Base-by-base conservation (phyloP, 345 rosid genomes). In the Corymbia maculata region DNA sequence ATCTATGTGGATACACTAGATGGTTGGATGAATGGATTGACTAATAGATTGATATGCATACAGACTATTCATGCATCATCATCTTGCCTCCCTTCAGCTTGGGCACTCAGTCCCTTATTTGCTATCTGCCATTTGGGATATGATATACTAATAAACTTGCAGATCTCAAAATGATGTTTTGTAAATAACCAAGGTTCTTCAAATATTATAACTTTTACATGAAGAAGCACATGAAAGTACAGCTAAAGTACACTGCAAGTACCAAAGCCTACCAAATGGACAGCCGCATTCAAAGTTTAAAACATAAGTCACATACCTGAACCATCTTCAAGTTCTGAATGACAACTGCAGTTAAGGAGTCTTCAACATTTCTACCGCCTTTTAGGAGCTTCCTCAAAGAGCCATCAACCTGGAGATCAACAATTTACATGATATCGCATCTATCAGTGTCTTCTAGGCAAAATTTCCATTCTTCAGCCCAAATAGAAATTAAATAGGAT, bases 291-390 rank as follows among this genome's bases (percentile, higher is more conserved):
- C 26, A 75, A 75, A 75, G 82, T 61, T 68, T 87, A 51, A 90
- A 61, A 88, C 36, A 88, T 53, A 88, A 89, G 89, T 36, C 89
- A 86, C 88, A 91, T 90, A 97, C 99, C 95, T 93, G 92, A 93
- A 98, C 92, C 89, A 85, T 85, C 92, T 97, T 98, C 92, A 98
- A 93, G 93, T 98, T 98, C 80, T 92, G 93, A 92, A 98, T 98
- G 88, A 98, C 93, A 68, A 88, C 91, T 86, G 99, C 99, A 86
- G 91, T 88, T 90, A 98, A 88, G 86, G 90, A 59, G 91, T 97
- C 98, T 57, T 98, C 97, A 84, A 95, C 90, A 86, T 97, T 97
- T 88, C 90, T 92, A 89, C 96, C 96, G 87, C 97, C 93, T 89
- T 91, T 96, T 85, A 96, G 88, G 87, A 98, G 91, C 91, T 94